Evolutionary conservation across 768 basidiomycete species (phyloP).

Genomic region (Trametes cinnabarina): DNA sequence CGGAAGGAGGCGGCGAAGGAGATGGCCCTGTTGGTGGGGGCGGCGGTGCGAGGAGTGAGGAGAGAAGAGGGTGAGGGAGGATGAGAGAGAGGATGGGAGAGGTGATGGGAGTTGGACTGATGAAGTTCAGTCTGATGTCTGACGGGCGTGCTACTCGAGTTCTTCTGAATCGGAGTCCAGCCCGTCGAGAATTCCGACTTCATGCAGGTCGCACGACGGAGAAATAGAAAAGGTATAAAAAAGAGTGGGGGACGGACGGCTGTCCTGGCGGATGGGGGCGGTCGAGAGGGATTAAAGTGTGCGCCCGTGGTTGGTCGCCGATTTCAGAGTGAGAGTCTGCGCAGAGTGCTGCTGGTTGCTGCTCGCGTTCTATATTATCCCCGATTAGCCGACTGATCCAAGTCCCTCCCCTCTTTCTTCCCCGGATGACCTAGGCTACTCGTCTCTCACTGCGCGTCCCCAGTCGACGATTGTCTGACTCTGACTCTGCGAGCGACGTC

Average conservation of each 20-base stretch:
- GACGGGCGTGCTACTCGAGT: constrained; percentile 17
- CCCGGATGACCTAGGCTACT: not conserved
- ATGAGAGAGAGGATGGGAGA: constrained; percentile 11
- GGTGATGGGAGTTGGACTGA: constrained; percentile 26
- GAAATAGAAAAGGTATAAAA: constrained; percentile 3
- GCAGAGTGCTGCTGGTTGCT: no score
- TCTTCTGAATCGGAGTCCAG: constrained; percentile 21
- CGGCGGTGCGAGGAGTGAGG: constrained; percentile 13
- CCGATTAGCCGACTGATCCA: constrained; percentile 10
- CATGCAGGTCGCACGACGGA: constrained; percentile 17
- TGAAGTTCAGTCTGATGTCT: constrained; percentile 22
- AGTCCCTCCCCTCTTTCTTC: not conserved
- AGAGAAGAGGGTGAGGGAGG: constrained; percentile 18
- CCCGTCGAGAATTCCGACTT: constrained; percentile 19
- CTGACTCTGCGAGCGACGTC: not conserved
- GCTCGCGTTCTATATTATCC: not conserved
- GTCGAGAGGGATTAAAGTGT: not conserved
- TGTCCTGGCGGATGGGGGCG: constrained; percentile 1
- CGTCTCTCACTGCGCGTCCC: not conserved
- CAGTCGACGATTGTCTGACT: not conserved
- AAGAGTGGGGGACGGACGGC: constrained; percentile 1
- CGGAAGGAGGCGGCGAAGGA: constrained; percentile 40
- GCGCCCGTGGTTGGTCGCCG: not conserved
- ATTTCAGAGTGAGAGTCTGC: not conserved
- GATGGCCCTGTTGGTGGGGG: constrained; percentile 13